These are phyloP conservation scores for Cryphonectria parasitica DNA, from an alignment of 2,329 filamentous ascomycete species.

Conservation along the genomic window DNA sequence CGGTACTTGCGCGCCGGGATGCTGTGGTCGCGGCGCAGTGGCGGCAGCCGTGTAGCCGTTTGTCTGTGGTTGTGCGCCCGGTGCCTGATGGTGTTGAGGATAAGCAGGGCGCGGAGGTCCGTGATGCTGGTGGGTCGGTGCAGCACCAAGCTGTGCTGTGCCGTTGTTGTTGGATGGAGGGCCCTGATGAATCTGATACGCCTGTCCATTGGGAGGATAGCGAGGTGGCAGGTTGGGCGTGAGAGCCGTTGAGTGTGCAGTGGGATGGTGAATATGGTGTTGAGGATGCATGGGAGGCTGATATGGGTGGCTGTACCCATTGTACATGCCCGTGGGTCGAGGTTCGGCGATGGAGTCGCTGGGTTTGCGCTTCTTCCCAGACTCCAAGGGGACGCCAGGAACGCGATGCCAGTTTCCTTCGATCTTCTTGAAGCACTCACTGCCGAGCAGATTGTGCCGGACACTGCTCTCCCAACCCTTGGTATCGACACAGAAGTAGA, in stretches of 20 bases:
- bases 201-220: slow-evolving; percentile 25
- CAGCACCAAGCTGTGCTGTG: slow-evolving; percentile 4
- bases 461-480: slow-evolving; percentile 70
- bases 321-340: slow-evolving; percentile 36
- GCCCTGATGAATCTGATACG: slow-evolving; percentile 18
- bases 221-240: slow-evolving; percentile 22
- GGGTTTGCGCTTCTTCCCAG: slow-evolving; percentile 63
- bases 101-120: slow-evolving; percentile 17
- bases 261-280: slow-evolving; percentile 32
- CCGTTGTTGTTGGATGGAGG: slow-evolving; percentile 1
- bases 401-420: slow-evolving; percentile 63
- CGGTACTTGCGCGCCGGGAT: slow-evolving; percentile 31
- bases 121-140: slow-evolving; percentile 12
- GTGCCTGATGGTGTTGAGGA: slow-evolving; percentile 18
- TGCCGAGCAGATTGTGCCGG: slow-evolving; percentile 66
- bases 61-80: slow-evolving; percentile 10
- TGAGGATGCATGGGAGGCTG: slow-evolving; percentile 31
- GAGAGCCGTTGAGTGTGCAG: slow-evolving; percentile 18
- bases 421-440: slow-evolving; percentile 63
- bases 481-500: slow-evolving; percentile 62
- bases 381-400: slow-evolving; percentile 61
- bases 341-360: slow-evolving; percentile 43
- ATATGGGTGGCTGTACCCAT: slow-evolving; percentile 28
- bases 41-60: slow-evolving; percentile 12
- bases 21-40: slow-evolving; percentile 17